Conservation (phyloP, 495 filamentous ascomycete species). For the Podospora bellae-mahoneyi region DNA sequence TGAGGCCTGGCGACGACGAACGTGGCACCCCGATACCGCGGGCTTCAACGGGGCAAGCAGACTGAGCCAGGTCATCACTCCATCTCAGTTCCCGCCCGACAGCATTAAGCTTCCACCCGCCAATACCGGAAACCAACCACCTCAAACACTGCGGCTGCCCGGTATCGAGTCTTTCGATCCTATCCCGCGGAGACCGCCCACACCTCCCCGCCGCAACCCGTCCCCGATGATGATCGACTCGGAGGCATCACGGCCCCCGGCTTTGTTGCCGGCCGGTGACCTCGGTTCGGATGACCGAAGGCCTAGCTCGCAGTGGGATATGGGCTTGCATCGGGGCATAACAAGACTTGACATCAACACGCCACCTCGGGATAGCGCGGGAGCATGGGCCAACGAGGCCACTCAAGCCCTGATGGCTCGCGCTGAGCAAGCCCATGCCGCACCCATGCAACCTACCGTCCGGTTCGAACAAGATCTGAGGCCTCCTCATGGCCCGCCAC, state of each 20-base stretch:
- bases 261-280: slow-evolving; percentile 42
- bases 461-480: slow-evolving; percentile 44
- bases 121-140: slow-evolving; percentile 35
- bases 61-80: slow-evolving; percentile 50
- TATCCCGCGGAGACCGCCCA: slow-evolving; percentile 55
- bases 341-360: slow-evolving; percentile 69
- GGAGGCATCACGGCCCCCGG: slow-evolving; percentile 39
- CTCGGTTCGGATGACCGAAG: slow-evolving; percentile 58
- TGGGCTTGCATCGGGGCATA: slow-evolving; percentile 67
- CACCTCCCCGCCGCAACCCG: slow-evolving; percentile 60
- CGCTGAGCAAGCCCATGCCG: slow-evolving; percentile 38
- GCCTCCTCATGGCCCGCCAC: slow-evolving; percentile 11
- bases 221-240: slow-evolving; percentile 70
- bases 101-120: slow-evolving; percentile 53
- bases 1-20: slow-evolving; percentile 74
- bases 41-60: slow-evolving; percentile 44
- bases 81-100: slow-evolving; percentile 57
- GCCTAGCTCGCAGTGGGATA: slow-evolving; percentile 65
- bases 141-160: slow-evolving; percentile 59
- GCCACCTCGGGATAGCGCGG: slow-evolving; percentile 53
- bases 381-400: slow-evolving; percentile 49
- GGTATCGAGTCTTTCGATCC: slow-evolving; percentile 90
- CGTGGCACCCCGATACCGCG: slow-evolving; percentile 84
- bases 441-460: slow-evolving; percentile 37
- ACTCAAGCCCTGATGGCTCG: slow-evolving; percentile 49